Evolutionary conservation across 108 stramenopile species (phyloP).

Genomic region (Stephanodiscus minutulus): DNA sequence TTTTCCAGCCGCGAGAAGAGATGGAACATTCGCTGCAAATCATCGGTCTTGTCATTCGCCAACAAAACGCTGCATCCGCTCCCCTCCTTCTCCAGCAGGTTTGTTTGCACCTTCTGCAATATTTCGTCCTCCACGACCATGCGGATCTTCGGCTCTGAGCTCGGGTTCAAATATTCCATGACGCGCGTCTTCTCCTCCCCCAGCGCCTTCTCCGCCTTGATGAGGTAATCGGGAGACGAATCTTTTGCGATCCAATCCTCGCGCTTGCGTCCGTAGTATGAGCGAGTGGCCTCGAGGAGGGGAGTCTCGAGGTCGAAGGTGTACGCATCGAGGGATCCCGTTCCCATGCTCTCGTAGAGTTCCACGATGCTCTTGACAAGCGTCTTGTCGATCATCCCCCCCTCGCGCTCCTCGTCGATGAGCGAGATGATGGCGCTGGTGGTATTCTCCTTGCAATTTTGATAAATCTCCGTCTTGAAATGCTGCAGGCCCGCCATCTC

Average conservation of each 20-base stretch:
- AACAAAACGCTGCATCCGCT: conserved; percentile 95
- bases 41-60: conserved; percentile 95
- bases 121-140: conserved; percentile 94
- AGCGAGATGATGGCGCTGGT: conserved; percentile 90
- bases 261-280: conserved; percentile 91
- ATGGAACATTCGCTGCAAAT: conserved; percentile 96
- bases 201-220: conserved; percentile 96
- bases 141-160: conserved; percentile 90
- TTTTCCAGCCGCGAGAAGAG: conserved; percentile 93
- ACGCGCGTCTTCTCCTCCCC: conserved; percentile 90
- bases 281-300: conserved; percentile 85
- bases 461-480: conserved; percentile 95
- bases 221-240: conserved; percentile 96
- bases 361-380: conserved; percentile 94
- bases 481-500: conserved; percentile 86
- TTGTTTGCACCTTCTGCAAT: conserved; percentile 91
- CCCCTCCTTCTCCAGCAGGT: conserved; percentile 96
- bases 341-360: conserved; percentile 97
- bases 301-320: conserved; percentile 90
- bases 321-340: conserved; percentile 93
- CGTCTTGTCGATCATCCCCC: conserved; percentile 92
- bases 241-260: conserved; percentile 96
- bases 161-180: conserved; percentile 88
- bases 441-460: conserved; percentile 87
- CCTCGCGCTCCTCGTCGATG: conserved; percentile 95